Conservation (phyloP, 1,284 basidiomycete genomes). For the Pseudozyma hubeiensis region DNA sequence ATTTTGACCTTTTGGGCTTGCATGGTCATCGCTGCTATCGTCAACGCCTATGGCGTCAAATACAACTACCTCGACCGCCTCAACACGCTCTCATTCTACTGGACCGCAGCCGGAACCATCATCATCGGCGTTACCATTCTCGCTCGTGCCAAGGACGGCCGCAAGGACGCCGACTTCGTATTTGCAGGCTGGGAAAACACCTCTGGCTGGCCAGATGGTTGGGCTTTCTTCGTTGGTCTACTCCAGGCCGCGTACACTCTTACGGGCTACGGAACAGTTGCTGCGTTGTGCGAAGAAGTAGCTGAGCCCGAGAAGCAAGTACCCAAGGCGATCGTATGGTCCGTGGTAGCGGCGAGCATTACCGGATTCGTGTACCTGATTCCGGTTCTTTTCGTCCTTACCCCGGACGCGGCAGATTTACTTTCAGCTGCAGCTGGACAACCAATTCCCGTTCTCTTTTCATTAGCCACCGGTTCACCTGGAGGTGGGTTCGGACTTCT, state of each 20-base stretch:
- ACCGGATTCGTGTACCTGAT: constrained; percentile 71
- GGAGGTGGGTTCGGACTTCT: constrained; percentile 71
- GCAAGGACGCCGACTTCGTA: constrained; percentile 69
- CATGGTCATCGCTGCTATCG: constrained; percentile 68
- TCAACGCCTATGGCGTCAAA: constrained; percentile 64
- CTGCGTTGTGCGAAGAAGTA: constrained; percentile 69
- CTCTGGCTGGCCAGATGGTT: constrained; percentile 60
- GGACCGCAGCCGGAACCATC: constrained; percentile 70
- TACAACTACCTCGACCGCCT: constrained; percentile 55
- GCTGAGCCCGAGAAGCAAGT: constrained; percentile 65
- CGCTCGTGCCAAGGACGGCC: constrained; percentile 69
- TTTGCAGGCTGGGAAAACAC: constrained; percentile 69
- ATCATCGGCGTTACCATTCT: constrained; percentile 71
- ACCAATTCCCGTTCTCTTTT: constrained; percentile 71
- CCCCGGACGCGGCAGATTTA: constrained; percentile 69
- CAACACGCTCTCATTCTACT: constrained; percentile 70
- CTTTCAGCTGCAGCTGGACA: constrained; percentile 70
- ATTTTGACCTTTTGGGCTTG: constrained; percentile 71
- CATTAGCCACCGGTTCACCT: constrained; percentile 69
- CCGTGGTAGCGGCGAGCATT: constrained; percentile 70
- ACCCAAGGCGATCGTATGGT: constrained; percentile 63
- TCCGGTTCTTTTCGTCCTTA: constrained; percentile 71
- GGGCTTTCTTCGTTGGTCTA: constrained; percentile 70
- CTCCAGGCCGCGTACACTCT: constrained; percentile 66
- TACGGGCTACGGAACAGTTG: constrained; percentile 69